Evolutionary conservation across 2,329 filamentous ascomycete species (phyloP), one percentile per base, ranked within the genome.

Genomic region (Chaetomiaceae sp.): DNA sequence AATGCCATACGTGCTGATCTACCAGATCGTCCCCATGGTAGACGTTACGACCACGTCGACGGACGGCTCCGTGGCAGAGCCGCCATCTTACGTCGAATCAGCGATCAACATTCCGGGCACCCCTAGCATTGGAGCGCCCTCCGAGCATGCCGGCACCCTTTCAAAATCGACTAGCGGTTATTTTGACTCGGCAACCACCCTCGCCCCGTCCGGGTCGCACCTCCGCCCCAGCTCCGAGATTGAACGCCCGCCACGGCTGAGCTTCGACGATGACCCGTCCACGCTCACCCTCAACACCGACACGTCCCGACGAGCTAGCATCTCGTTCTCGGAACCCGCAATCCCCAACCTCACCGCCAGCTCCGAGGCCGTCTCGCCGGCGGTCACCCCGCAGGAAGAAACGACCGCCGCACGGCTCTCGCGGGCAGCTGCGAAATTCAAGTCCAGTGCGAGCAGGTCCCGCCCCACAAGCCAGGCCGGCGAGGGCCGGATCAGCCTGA

Each of bases 1-100:
- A 63, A 94, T 88, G 63, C 91, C 93, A 0, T 97, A 97, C 62
- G 76, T 97, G 6, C 72, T 98, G 0, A 97, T 97, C 65, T 98
- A 96, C 60, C 91, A 96, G 64, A 87, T 97, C 33, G 78, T 94
- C 24, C 90, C 91, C 0, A 88, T 94, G 59, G 79, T 88, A 24
- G 86, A 90, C 46, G 76, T 84, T 7, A 69, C 72, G 1, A 61
- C 68, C 1, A 66, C 69, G 11, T 74, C 74, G 5, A 68, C 70
- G 0, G 71, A 74, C 6, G 66, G 66, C 36, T 71, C 67, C 1
- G 68, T 72, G 26, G 64, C 65, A 2, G 72, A 73, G 27, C 80
- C 79, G 3, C 80, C 80, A 1, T 78, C 79, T 1, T 84, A 84
- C 55, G 68, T 73, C 38, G 74, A 78, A 43, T 72, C 72, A 8